phyloP scores from a whole-genome alignment of 2,329 filamentous ascomycete genomes.

The Phyllosticta citribraziliensis region DNA sequence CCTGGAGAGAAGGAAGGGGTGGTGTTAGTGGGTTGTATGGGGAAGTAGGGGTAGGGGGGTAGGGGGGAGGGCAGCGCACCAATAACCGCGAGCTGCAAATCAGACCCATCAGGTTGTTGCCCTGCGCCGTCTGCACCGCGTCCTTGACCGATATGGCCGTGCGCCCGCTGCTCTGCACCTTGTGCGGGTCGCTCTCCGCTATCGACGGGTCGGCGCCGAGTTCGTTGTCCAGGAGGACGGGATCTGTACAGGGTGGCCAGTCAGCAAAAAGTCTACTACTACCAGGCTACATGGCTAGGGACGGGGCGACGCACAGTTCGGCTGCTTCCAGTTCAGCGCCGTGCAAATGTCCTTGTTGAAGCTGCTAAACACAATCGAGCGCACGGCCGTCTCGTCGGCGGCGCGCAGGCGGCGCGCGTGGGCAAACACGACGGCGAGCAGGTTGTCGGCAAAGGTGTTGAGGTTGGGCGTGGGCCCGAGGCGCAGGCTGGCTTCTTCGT shows the following conservation, averaged over 20 bases:
- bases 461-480: constrained; percentile 71
- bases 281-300: not conserved
- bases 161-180: constrained; percentile 53
- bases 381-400: constrained; percentile 54
- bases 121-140: constrained; percentile 81
- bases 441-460: constrained; percentile 75
- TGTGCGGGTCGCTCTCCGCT: constrained; percentile 25
- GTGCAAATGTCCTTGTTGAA: constrained; percentile 87
- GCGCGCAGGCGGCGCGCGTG: constrained; percentile 66
- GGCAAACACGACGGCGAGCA: constrained; percentile 80
- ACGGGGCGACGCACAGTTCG: constrained; percentile 59
- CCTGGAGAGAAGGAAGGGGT: constrained; percentile 39
- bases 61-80: constrained; percentile 42
- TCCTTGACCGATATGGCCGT: constrained; percentile 85
- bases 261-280: too few species aligned
- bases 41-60: too few species aligned
- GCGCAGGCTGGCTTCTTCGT: constrained; percentile 60
- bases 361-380: constrained; percentile 88
- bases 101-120: constrained; percentile 96
- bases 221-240: constrained; percentile 90
- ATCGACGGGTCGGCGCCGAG: constrained; percentile 54
- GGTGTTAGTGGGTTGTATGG: not conserved
- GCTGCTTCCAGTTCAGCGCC: constrained; percentile 97
- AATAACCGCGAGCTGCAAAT: constrained; percentile 81
- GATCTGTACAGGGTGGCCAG: constrained; percentile 42